These are phyloP conservation scores for Pythium rhizo-oryzae DNA, from an alignment of 352 stramenopile genomes.

Conservation along the genomic window DNA sequence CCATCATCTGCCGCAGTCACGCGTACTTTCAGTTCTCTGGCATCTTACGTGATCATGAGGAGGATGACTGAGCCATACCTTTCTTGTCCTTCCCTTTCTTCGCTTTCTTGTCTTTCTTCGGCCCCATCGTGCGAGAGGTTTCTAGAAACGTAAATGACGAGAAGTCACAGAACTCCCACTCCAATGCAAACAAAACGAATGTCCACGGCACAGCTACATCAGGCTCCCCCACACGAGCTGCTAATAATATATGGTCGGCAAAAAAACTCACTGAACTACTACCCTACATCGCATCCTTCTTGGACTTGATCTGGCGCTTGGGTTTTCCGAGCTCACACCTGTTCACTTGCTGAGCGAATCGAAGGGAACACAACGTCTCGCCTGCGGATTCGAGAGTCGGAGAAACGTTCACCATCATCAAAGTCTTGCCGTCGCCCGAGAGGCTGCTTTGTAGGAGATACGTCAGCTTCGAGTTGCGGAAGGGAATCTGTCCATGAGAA, in stretches of 20 bases:
- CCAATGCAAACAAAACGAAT: background rate
- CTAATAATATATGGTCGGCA: conserved; percentile 29
- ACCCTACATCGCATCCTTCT: conserved; percentile 42
- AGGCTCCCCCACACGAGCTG: conserved; percentile 1
- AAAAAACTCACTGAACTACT: conserved; percentile 14
- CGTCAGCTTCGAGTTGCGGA: conserved; percentile 98
- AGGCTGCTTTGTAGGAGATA: conserved; percentile 98
- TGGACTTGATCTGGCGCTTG: conserved; percentile 90
- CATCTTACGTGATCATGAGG: too few species aligned
- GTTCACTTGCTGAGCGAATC: conserved; percentile 97
- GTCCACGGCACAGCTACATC: conserved; percentile 7
- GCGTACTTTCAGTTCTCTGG: too few species aligned
- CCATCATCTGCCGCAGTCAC: conserved; percentile 48
- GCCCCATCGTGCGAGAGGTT: conserved; percentile 36
- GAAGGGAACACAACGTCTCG: conserved; percentile 97
- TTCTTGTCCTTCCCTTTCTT: conserved; percentile 81
- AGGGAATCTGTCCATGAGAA: conserved; percentile 81
- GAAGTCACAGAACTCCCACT: too few species aligned
- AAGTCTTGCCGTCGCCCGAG: conserved; percentile 97
- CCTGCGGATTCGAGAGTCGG: conserved; percentile 93
- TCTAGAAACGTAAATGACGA: background rate
- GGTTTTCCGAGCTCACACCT: conserved; percentile 97
- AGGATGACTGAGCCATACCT: too few species aligned
- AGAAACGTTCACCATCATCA: conserved; percentile 99
- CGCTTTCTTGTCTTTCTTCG: conserved; percentile 78